These are phyloP conservation scores for Fusarium neocosmosporiellum DNA, from an alignment of 2,329 filamentous ascomycete genomes.

Conservation along the genomic window DNA sequence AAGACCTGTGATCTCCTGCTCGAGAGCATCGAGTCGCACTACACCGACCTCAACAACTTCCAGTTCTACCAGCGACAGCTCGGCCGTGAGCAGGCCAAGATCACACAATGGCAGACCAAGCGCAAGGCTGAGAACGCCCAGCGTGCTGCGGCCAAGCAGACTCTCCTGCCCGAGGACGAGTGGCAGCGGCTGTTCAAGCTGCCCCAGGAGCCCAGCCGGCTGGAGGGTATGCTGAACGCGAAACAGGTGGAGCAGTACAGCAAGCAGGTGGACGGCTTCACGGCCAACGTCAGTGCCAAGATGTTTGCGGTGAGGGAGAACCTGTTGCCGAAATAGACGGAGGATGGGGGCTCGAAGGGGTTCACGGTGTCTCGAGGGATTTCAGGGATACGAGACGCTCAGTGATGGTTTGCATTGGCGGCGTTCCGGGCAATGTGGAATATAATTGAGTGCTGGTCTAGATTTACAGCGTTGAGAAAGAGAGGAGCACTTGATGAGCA, in stretches of 20 bases:
- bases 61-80: conserved; percentile 95
- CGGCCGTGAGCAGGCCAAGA: conserved; percentile 94
- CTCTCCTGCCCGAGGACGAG: conserved; percentile 92
- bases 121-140: conserved; percentile 95
- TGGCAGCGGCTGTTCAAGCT: conserved; percentile 99
- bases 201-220: conserved; percentile 89
- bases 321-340: conserved; percentile 65
- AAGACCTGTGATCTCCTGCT: conserved; percentile 97
- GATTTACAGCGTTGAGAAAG: conserved; percentile 49
- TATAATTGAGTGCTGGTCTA: conserved; percentile 52
- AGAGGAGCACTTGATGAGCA: conserved; percentile 45
- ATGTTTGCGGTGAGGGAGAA: conserved; percentile 94
- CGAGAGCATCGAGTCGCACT: conserved; percentile 96
- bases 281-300: conserved; percentile 90
- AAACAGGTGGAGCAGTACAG: conserved; percentile 98
- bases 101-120: conserved; percentile 95
- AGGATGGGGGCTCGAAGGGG: conserved; percentile 19
- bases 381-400: conserved; percentile 45
- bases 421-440: conserved; percentile 55
- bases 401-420: conserved; percentile 54
- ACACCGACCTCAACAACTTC: conserved; percentile 99
- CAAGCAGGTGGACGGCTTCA: conserved; percentile 96
- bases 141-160: conserved; percentile 86
- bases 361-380: conserved; percentile 42
- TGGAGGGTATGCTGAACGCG: conserved; percentile 94